Base-by-base conservation (phyloP, 768 basidiomycete species). In the Podaxis sp. region DNA sequence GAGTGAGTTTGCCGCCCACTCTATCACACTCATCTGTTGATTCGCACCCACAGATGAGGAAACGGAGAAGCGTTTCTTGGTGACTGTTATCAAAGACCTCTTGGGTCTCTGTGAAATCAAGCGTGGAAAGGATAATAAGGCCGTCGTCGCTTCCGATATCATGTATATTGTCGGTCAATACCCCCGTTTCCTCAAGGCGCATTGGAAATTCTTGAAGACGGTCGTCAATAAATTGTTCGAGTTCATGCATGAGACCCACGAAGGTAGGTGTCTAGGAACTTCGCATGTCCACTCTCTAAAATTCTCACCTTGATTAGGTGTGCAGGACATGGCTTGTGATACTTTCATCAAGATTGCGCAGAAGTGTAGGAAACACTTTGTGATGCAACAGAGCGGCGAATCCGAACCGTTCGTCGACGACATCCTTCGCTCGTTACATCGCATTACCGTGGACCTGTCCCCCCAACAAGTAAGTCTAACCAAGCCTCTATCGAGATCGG, bases 151-250 rank as follows among this genome's bases (percentile, higher is more conserved):
- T 7, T 94, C 93, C 28, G 90, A 95, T 70, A 95, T 95, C 73
- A 95, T 95, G 93, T 99, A 99, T 74, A 99, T 98, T 71, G 97
- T 99, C 66, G 97, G 97, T 55, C 97, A 99, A 78, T 99, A 99
- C 72, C 97, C 97, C 50, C 89, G 97, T 38, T 99, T 99, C 87
- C 87, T 99, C 71, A 99, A 98, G 75, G 97, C 97, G 17, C 97
- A 99, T 74, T 99, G 97, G 97, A 99, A 99, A 78, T 99, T 99
- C 85, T 80, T 99, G 72, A 99, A 99, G 82, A 99, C 97, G 2
- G 97, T 99, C 59, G 96, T 99, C 66, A 99, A 99, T 80, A 99
- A 99, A 76, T 82, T 99, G 6, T 99, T 99, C 76, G 97, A 99
- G 74, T 99, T 99, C 75, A 99, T 99, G 95, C 97, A 99, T 75